Percentiles rank a stretch among this genome's conserved stretches.
These are phyloP conservation scores for Monosporascus cannonballus DNA, from an alignment of 2,329 filamentous ascomycete species.

Conservation along the genomic window DNA sequence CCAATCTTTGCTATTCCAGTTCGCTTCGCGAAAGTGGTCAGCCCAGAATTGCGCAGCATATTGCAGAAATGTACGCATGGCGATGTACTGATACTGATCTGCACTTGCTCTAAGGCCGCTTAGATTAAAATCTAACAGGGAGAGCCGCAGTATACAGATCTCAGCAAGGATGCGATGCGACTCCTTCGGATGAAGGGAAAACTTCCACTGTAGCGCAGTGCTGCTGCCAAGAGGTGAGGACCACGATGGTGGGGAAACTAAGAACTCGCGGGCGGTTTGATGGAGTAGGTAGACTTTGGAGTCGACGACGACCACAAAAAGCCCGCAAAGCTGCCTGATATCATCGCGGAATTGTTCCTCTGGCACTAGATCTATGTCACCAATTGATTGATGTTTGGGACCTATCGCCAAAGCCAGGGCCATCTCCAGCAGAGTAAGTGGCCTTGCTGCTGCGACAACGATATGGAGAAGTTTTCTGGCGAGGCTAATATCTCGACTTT, in stretches of 20 bases:
- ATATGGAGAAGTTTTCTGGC: slow-evolving; percentile 29
- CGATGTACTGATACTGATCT: too few species aligned
- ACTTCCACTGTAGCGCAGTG: slow-evolving; percentile 3
- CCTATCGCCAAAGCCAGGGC: slow-evolving; percentile 16
- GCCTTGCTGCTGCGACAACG: slow-evolving; percentile 25
- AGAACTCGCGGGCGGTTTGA: slow-evolving; percentile 33
- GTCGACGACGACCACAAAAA: slow-evolving; percentile 29
- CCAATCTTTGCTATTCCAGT: not conserved
- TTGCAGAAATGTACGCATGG: not conserved
- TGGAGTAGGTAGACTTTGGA: slow-evolving; percentile 31
- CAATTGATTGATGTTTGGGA: too few species aligned
- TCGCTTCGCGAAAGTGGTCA: slow-evolving; percentile 3
- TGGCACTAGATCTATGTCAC: not conserved
- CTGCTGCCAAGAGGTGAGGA: not conserved
- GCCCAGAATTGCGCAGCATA: slow-evolving; percentile 8
- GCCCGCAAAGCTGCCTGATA: slow-evolving; percentile 27
- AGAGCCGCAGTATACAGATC: slow-evolving; percentile 4
- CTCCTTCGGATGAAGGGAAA: slow-evolving; percentile 2
- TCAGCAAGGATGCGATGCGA: slow-evolving; percentile 5
- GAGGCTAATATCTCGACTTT: slow-evolving; percentile 16
- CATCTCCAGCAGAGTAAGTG: slow-evolving; percentile 28
- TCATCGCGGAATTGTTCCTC: slow-evolving; percentile 8
- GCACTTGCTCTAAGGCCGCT: not conserved
- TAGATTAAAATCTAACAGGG: slow-evolving; percentile 1
- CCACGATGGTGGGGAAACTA: slow-evolving; percentile 11